These are phyloP conservation scores for Groenewaldozyma salmanticensis DNA, from an alignment of 805 yeast species.

Conservation along the genomic window DNA sequence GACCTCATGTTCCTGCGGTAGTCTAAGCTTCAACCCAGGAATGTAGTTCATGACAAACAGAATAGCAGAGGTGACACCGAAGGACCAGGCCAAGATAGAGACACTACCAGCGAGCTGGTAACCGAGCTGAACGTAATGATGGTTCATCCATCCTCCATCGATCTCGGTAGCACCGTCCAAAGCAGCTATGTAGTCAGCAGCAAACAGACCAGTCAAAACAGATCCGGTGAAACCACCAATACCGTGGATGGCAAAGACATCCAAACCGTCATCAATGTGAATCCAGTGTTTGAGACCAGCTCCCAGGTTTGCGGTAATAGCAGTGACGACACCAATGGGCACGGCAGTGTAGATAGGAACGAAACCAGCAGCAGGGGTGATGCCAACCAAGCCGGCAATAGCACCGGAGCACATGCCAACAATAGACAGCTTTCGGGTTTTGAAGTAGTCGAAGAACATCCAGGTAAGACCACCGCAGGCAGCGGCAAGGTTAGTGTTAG, in stretches of 20 bases:
- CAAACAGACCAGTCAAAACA: constrained; percentile 80
- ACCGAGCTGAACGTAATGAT: constrained; percentile 82
- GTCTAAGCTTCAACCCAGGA: constrained; percentile 76
- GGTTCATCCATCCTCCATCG: constrained; percentile 89
- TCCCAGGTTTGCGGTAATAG: constrained; percentile 72
- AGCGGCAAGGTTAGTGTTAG: constrained; percentile 91
- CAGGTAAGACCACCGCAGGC: constrained; percentile 87
- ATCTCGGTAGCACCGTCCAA: constrained; percentile 60
- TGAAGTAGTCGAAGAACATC: constrained; percentile 83
- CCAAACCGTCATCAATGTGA: constrained; percentile 89
- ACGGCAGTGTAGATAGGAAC: constrained; percentile 89
- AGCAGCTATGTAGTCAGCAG: constrained; percentile 86
- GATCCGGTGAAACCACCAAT: constrained; percentile 87
- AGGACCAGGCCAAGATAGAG: constrained; percentile 72
- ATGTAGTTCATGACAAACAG: constrained; percentile 64
- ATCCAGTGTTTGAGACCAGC: constrained; percentile 66
- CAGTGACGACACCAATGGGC: constrained; percentile 73
- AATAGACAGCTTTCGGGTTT: constrained; percentile 87
- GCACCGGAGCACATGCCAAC: constrained; percentile 90
- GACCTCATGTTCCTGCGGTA: constrained; percentile 83
- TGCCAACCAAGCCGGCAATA: constrained; percentile 87
- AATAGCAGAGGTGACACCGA: constrained; percentile 62
- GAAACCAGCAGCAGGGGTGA: constrained; percentile 94
- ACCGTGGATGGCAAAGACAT: constrained; percentile 88
- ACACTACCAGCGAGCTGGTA: constrained; percentile 82